These are phyloP conservation scores for Prunus kanzakura DNA, from an alignment of 306 rosid species.

Conservation along the genomic window DNA sequence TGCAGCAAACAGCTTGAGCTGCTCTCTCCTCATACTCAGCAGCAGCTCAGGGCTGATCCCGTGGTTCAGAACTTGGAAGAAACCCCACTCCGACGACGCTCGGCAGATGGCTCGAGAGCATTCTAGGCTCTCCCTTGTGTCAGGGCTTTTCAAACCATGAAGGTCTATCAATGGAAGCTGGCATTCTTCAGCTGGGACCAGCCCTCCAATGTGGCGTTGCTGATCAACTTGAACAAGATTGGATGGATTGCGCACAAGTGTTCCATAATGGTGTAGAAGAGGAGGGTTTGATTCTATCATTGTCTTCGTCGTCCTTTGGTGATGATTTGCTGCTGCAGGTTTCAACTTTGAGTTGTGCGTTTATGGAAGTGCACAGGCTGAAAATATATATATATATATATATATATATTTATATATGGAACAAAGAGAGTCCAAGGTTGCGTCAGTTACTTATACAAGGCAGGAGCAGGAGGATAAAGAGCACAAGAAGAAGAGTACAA, in stretches of 20 bases:
- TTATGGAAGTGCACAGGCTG: conserved; percentile 25
- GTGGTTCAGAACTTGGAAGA: conserved; percentile 85
- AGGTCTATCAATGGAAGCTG: conserved; percentile 81
- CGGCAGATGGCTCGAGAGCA: conserved; percentile 55
- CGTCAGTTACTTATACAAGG: conserved; percentile 20
- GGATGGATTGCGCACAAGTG: conserved; percentile 39
- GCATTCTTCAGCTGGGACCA: conserved; percentile 46
- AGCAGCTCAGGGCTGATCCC: conserved; percentile 60
- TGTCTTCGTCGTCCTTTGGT: background rate
- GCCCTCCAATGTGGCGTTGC: conserved; percentile 12
- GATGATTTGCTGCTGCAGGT: conserved; percentile 9
- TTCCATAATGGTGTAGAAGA: conserved; percentile 50
- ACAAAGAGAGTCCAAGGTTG: conserved; percentile 21
- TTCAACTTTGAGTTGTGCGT: background rate
- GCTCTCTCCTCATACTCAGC: conserved; percentile 59
- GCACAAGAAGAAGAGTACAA: conserved; percentile 32
- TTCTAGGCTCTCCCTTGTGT: conserved; percentile 38
- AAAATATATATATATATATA: conserved; percentile 32
- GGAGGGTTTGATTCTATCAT: conserved; percentile 70
- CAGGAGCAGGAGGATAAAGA: conserved; percentile 28
- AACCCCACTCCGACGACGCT: conserved; percentile 85
- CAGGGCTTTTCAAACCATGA: conserved; percentile 42
- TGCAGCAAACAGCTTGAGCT: conserved; percentile 54
- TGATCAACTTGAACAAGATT: conserved; percentile 19
- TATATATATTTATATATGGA: conserved; percentile 19